These are phyloP conservation scores for Tuber brumale DNA, from an alignment of 495 filamentous ascomycete genomes.

Conservation along the genomic window DNA sequence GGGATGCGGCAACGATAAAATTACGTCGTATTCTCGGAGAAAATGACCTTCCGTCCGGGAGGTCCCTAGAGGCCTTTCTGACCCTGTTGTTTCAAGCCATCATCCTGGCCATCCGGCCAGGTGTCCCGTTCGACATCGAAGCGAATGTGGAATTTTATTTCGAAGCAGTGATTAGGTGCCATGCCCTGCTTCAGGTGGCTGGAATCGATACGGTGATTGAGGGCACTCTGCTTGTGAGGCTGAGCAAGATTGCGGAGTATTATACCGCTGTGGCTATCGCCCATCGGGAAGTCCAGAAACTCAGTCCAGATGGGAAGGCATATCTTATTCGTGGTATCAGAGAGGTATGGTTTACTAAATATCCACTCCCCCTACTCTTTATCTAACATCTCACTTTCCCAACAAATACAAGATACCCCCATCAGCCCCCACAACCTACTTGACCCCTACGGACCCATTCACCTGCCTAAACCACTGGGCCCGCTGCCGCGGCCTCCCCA, in stretches of 20 bases:
- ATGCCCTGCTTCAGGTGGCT: not conserved
- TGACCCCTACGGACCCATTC: not conserved
- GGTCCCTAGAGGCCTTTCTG: not conserved
- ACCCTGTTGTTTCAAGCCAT: not conserved
- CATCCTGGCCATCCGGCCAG: not conserved
- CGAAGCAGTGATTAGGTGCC: not conserved
- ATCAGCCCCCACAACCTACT: not conserved
- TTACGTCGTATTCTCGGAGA: not conserved
- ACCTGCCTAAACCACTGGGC: not conserved
- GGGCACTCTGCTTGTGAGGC: not conserved
- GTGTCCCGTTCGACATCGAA: not conserved
- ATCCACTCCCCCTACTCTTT: not conserved
- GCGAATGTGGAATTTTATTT: not conserved
- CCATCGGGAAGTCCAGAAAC: not conserved
- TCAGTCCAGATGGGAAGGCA: not conserved
- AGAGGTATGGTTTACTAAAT: not conserved
- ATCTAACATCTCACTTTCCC: not conserved
- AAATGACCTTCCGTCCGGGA: not conserved
- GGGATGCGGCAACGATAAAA: not conserved
- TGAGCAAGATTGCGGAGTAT: not conserved
- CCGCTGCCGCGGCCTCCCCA: not conserved
- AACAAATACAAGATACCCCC: not conserved
- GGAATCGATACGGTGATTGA: not conserved
- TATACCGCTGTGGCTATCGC: not conserved
- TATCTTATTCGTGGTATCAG: not conserved